These are phyloP conservation scores for Calophaca sinica DNA, from an alignment of 306 rosid genomes.

Conservation along the genomic window DNA sequence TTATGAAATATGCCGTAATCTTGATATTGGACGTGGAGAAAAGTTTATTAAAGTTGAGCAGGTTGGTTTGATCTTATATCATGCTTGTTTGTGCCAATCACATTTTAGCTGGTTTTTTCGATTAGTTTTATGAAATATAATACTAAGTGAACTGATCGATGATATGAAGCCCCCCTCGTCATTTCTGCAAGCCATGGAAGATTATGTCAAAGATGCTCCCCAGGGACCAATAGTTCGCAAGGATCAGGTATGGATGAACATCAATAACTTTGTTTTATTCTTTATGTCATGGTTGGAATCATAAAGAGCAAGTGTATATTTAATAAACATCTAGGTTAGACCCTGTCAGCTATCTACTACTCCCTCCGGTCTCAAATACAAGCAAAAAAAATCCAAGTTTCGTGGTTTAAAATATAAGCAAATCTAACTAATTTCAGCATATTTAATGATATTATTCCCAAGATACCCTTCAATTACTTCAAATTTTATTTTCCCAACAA, in stretches of 20 bases:
- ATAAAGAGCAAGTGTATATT: constrained; percentile 17
- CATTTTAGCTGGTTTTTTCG: constrained; percentile 22
- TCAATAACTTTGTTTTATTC: constrained; percentile 26
- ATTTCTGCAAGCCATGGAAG: constrained; percentile 99
- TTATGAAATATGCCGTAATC: constrained; percentile 88
- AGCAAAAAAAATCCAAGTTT: too few relatives aligned
- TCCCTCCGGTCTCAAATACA: too few relatives aligned
- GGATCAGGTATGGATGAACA: constrained; percentile 71
- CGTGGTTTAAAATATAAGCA: too few relatives aligned
- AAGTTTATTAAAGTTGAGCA: constrained; percentile 91
- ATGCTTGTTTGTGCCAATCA: constrained; percentile 36
- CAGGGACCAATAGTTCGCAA: constrained; percentile 69
- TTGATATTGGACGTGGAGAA: constrained; percentile 94
- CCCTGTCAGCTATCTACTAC: too few relatives aligned
- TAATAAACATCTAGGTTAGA: constrained; percentile 23
- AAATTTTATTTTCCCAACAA: too few relatives aligned
- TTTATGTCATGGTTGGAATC: constrained; percentile 29
- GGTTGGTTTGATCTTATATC: constrained; percentile 58
- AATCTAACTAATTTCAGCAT: too few relatives aligned
- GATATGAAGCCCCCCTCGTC: constrained; percentile 87
- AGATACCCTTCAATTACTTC: too few relatives aligned
- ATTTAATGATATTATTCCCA: too few relatives aligned
- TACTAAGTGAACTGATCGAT: constrained; percentile 45
- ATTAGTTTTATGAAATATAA: not conserved
- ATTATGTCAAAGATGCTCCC: constrained; percentile 93